Conservation (phyloP, 2,329 filamentous ascomycete species). For the Xylaria polymorpha region DNA sequence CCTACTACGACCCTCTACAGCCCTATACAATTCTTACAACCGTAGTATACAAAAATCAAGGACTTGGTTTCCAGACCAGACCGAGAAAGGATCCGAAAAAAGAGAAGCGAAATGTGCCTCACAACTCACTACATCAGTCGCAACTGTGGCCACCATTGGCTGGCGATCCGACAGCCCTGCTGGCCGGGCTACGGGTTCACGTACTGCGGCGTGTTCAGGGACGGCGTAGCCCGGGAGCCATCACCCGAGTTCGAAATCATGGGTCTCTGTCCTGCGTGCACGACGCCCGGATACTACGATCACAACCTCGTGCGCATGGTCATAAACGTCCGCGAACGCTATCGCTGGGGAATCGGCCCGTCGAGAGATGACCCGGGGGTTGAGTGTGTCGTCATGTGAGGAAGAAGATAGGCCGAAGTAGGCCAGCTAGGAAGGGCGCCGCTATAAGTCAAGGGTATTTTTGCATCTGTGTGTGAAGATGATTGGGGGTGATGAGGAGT, state of each 20-base stretch:
- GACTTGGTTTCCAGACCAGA: not conserved
- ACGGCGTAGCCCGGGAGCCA: slow-evolving; percentile 53
- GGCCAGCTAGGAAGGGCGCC: not conserved
- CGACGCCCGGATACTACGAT: slow-evolving; percentile 61
- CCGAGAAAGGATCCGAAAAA: not conserved
- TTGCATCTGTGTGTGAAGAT: not conserved
- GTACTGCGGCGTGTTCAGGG: slow-evolving; percentile 58
- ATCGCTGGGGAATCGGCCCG: slow-evolving; percentile 62
- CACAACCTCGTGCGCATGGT: slow-evolving; percentile 61
- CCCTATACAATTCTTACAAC: not conserved
- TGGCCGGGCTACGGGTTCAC: slow-evolving; percentile 62
- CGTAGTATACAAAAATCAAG: not conserved
- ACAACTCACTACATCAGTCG: slow-evolving; percentile 62
- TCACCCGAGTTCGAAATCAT: slow-evolving; percentile 51
- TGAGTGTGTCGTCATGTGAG: slow-evolving; percentile 57
- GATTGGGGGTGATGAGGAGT: not conserved
- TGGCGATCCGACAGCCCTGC: slow-evolving; percentile 60
- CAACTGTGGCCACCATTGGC: slow-evolving; percentile 65
- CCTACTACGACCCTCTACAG: not conserved
- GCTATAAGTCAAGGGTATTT: not conserved
- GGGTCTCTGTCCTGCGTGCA: slow-evolving; percentile 50
- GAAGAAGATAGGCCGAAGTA: not conserved
- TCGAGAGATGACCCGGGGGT: slow-evolving; percentile 53
- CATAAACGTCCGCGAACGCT: slow-evolving; percentile 55
- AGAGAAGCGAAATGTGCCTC: slow-evolving; percentile 56